Conservation (phyloP, 345 rosid species). For the Rhizophora mangle region DNA sequence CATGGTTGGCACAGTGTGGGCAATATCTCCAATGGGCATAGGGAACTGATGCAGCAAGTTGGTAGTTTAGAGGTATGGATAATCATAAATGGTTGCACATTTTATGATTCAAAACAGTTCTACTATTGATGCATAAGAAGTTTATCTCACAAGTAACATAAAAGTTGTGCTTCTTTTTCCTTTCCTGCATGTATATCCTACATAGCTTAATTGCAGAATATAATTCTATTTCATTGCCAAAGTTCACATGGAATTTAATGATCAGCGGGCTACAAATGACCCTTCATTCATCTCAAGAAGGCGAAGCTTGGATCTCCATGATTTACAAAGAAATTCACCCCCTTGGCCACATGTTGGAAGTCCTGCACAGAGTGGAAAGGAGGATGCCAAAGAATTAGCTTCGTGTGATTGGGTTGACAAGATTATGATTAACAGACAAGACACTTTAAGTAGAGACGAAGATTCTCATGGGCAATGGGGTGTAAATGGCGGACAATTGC, state of each 20-base stretch:
- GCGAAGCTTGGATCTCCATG: slow-evolving; percentile 30
- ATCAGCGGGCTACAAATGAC: slow-evolving; percentile 15
- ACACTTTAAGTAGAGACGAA: slow-evolving; percentile 13
- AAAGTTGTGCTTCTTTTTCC: no score
- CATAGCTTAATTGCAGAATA: neutral
- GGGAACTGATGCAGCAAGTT: slow-evolving; percentile 7
- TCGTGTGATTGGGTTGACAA: slow-evolving; percentile 32
- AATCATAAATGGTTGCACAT: neutral
- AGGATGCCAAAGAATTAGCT: slow-evolving; percentile 23
- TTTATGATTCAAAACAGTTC: no score
- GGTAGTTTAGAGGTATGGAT: slow-evolving; percentile 12
- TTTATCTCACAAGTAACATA: no score
- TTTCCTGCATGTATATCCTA: no score
- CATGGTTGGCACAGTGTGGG: slow-evolving; percentile 19
- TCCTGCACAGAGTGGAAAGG: slow-evolving; percentile 22
- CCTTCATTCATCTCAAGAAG: slow-evolving; percentile 13
- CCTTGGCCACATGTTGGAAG: slow-evolving; percentile 17
- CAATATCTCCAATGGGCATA: slow-evolving; percentile 7
- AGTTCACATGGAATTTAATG: neutral
- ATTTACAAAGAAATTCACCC: slow-evolving; percentile 17
- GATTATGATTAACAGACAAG: slow-evolving; percentile 27
- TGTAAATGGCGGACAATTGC: slow-evolving; percentile 37
- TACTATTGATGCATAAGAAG: no score
- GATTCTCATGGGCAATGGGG: slow-evolving; percentile 27
- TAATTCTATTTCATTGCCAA: neutral